phyloP scores from a whole-genome alignment of 1,284 basidiomycete species.

The Sanghuangporus weigelae region DNA sequence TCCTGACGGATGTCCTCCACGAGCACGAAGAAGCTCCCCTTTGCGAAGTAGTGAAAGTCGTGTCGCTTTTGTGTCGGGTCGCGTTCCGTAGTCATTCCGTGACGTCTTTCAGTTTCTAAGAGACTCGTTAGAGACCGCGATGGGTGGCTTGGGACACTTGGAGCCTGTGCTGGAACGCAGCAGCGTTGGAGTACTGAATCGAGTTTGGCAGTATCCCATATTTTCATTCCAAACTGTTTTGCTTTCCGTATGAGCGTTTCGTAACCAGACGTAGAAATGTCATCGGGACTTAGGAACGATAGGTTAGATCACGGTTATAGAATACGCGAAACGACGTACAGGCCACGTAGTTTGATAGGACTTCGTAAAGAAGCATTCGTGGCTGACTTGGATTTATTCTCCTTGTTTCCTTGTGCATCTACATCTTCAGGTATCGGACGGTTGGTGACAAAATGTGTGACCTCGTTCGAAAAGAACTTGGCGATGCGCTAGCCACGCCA shows the following conservation, averaged over 20 bases:
- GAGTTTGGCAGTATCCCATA: conserved; percentile 79
- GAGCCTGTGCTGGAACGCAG: conserved; percentile 32
- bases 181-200: conserved; percentile 69
- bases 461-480: conserved; percentile 80
- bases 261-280: conserved; percentile 28
- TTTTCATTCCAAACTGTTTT: conserved; percentile 75
- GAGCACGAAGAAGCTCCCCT: conserved; percentile 76
- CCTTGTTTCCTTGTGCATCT: conserved; percentile 52
- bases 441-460: conserved; percentile 85
- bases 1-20: conserved; percentile 88
- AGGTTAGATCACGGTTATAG: conserved; percentile 23
- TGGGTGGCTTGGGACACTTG: conserved; percentile 2
- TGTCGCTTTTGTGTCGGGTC: conserved; percentile 85
- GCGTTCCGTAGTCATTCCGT: conserved; percentile 83
- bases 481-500: conserved; percentile 56
- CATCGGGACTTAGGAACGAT: conserved; percentile 26
- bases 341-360: conserved; percentile 55
- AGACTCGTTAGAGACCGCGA: conserved; percentile 52
- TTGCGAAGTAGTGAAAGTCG: conserved; percentile 87
- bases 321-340: conserved; percentile 36
- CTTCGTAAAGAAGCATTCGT: conserved; percentile 43
- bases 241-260: conserved; percentile 73
- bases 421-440: conserved; percentile 32
- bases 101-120: conserved; percentile 82
- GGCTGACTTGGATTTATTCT: conserved; percentile 43